Base-by-base conservation (phyloP, 169 alveolate genomes). In the Plasmodium vivax region DNA sequence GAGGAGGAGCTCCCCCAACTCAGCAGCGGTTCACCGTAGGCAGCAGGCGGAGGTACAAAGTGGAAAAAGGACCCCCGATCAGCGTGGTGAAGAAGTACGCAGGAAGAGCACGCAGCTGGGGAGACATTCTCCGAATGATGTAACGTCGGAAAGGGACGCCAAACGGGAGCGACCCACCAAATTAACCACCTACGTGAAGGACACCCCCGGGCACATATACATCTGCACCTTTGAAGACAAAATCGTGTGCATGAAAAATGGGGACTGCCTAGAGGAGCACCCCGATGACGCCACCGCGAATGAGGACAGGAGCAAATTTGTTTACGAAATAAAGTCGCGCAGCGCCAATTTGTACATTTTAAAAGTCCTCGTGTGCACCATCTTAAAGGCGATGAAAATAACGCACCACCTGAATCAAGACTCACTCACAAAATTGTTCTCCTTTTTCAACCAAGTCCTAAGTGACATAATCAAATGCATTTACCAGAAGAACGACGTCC, bases 331-430 rank as follows among this genome's bases (percentile, higher is more conserved):
- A 2, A 88, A 88, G 45, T 23, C 27, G 9, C 30, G 47, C 19
- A 34, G 27, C 47, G 51, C 82, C 16, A 88, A 88, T 88, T 62
- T 88, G 51, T n/a, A 81, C 19, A 19, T 88, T n/a, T 79, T 88
- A 80, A 88, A 77, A 58, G 71, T 23, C 12, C 23, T 51, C 41
- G 27, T 92, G 56, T 92, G 95, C 56, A 82, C 36, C 19, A 19
- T 82, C 2, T 92, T 92, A 54, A 92, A 82, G 34, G 84, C 92
- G 38, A 32, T 58, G 75, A 92, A 92, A 62, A 34, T 92, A 58
- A n/a, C 87, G 34, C 92, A 92, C 19, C 34, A 82, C 58, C 19
- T 92, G 54, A 45, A 77, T 23, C 82, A 71, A 51, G 58, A 81
- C 2, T 34, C 74, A 2, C 47, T 3, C 30, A 92, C 68, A 82